Conservation (phyloP, 495 filamentous ascomycete species). For the Aspergillus haitiensis region DNA sequence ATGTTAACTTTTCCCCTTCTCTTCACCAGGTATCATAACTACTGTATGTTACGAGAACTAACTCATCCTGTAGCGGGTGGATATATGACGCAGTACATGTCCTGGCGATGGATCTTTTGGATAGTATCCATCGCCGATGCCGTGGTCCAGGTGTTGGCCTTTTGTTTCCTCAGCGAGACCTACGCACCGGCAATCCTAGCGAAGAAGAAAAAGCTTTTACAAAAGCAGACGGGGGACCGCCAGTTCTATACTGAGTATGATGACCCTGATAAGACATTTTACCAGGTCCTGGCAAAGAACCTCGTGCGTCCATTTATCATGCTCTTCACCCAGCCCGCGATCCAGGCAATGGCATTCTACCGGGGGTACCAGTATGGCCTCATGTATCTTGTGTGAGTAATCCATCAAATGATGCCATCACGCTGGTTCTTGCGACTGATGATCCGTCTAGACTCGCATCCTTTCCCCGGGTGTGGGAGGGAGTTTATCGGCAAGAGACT, state of each 20-base stretch:
- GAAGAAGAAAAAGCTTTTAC: conserved; percentile 16
- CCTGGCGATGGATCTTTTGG: conserved; percentile 20
- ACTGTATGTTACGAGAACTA: neutral
- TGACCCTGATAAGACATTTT: conserved; percentile 7
- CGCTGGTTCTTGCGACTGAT: neutral
- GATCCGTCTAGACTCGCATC: conserved; percentile 12
- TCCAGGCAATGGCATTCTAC: conserved; percentile 15
- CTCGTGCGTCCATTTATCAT: conserved; percentile 14
- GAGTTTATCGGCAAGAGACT: conserved; percentile 8
- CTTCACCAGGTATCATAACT: neutral
- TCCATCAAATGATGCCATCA: neutral
- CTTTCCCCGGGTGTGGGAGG: conserved; percentile 21
- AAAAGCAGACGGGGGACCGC: conserved; percentile 1
- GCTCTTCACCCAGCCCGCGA: conserved; percentile 19
- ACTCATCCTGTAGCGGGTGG: conserved; percentile 7
- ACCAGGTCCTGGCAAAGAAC: conserved; percentile 10
- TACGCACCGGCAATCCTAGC: conserved; percentile 17
- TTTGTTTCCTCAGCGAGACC: conserved; percentile 15
- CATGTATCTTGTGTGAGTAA: conserved; percentile 21
- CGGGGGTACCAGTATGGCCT: conserved; percentile 20
- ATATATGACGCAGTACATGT: conserved; percentile 18
- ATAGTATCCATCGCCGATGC: conserved; percentile 18
- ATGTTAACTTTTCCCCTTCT: too few relatives aligned
- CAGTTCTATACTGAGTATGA: conserved; percentile 13
- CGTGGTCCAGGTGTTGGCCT: conserved; percentile 11